A percentile compares a stretch with the other conserved stretches of the same genome.
Conservation (phyloP, 2,329 filamentous ascomycete species). For the Stachybotrys chartarum region DNA sequence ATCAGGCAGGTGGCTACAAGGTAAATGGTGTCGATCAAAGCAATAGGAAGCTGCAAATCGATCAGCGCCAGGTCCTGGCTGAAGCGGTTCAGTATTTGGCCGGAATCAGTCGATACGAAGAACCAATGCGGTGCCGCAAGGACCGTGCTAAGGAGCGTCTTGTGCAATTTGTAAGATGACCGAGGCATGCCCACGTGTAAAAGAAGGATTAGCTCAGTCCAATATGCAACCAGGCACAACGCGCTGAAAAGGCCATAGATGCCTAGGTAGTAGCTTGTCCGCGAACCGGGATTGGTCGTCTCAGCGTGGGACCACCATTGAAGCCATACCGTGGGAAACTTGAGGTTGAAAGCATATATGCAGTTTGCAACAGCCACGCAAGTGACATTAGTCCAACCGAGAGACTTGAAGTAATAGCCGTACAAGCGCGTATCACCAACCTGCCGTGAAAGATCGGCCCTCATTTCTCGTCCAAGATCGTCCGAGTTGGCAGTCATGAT, state of each 20-base stretch:
- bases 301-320: conserved; percentile 17
- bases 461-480: not conserved
- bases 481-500: not conserved
- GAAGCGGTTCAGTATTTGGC: conserved; percentile 28
- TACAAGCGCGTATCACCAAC: conserved; percentile 10
- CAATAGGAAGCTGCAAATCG: conserved; percentile 24
- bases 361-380: conserved; percentile 11
- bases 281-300: conserved; percentile 4
- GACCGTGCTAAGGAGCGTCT: conserved; percentile 10
- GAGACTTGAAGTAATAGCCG: conserved; percentile 15
- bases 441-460: not conserved
- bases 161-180: conserved; percentile 5
- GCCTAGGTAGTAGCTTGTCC: conserved; percentile 10
- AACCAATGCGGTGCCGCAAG: conserved; percentile 24
- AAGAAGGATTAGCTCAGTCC: conserved; percentile 14
- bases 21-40: conserved; percentile 11
- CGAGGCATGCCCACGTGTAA: not conserved
- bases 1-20: conserved; percentile 10
- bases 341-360: conserved; percentile 14
- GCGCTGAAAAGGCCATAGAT: conserved; percentile 12
- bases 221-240: conserved; percentile 7
- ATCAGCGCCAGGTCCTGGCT: conserved; percentile 31
- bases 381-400: conserved; percentile 14
- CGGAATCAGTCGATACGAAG: conserved; percentile 24
- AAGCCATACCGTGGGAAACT: conserved; percentile 18